Percentiles rank a stretch among this genome's conserved stretches.
Conservation (phyloP, 225 moss, liverwort and hornwort species). For the Takakia lepidozioides region DNA sequence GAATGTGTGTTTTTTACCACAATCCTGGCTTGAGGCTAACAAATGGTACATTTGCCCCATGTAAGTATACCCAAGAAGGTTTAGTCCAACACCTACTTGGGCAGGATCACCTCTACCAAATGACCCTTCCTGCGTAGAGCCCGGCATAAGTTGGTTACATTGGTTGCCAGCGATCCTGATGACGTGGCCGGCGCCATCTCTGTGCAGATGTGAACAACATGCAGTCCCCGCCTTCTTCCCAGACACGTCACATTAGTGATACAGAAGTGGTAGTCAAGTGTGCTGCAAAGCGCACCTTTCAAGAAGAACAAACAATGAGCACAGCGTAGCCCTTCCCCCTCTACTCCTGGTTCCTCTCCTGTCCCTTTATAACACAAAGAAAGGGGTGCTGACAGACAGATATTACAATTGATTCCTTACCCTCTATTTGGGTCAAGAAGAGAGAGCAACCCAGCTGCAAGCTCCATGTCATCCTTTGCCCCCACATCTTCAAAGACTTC, state of each 20-base stretch:
- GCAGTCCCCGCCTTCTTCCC: slow-evolving; percentile 38
- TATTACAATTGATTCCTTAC: slow-evolving; percentile 14
- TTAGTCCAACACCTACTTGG: slow-evolving; percentile 36
- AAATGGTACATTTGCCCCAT: neutral
- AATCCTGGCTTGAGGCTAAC: no score
- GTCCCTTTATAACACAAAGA: neutral
- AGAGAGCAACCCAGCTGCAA: slow-evolving; percentile 36
- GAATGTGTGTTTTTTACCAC: no score
- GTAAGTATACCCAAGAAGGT: no score
- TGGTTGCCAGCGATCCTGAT: slow-evolving; percentile 33
- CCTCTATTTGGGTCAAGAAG: slow-evolving; percentile 39
- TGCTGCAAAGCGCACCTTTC: slow-evolving; percentile 3
- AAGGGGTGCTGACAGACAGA: no score
- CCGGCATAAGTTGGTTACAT: slow-evolving; percentile 42
- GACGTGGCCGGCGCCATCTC: slow-evolving; percentile 60
- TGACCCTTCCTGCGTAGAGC: slow-evolving; percentile 57
- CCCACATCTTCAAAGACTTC: slow-evolving; percentile 37
- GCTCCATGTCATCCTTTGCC: slow-evolving; percentile 38
- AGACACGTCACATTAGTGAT: no score
- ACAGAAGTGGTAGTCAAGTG: no score
- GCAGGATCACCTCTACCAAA: slow-evolving; percentile 73
- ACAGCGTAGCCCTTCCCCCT: neutral
- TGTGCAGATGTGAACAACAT: slow-evolving; percentile 62
- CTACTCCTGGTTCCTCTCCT: no score
- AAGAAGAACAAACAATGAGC: slow-evolving; percentile 2